phyloP scores from a whole-genome alignment of 2,329 filamentous ascomycete species.

The Fusarium austroafricanum region DNA sequence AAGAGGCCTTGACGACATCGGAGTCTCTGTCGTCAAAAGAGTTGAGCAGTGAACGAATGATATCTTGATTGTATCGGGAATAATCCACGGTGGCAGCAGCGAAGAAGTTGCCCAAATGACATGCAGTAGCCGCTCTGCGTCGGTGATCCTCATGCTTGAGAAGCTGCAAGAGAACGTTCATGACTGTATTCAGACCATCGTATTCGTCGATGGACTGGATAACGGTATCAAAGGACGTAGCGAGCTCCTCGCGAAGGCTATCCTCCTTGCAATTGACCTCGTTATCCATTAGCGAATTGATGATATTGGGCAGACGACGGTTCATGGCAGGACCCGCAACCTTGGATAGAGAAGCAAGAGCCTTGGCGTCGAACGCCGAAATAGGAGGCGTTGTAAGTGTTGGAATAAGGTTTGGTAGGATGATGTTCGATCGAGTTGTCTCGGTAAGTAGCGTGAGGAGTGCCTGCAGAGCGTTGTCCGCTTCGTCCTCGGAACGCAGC shows the following conservation, averaged over 20 bases:
- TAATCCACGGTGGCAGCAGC: constrained; percentile 84
- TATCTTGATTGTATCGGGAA: constrained; percentile 94
- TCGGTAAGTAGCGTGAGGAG: constrained; percentile 95
- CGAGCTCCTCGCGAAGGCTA: constrained; percentile 77
- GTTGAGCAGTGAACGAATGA: constrained; percentile 89
- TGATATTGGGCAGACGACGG: constrained; percentile 85
- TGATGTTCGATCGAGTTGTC: constrained; percentile 92
- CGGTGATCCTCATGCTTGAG: constrained; percentile 94
- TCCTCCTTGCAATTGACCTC: constrained; percentile 83
- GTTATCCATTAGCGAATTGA: constrained; percentile 95
- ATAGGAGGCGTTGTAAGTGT: constrained; percentile 92
- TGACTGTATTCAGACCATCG: constrained; percentile 93
- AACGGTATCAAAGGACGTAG: constrained; percentile 86
- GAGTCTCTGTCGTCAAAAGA: constrained; percentile 89
- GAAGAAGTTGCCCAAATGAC: constrained; percentile 90
- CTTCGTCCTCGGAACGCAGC: constrained; percentile 85
- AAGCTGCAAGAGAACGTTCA: constrained; percentile 90
- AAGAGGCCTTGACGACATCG: constrained; percentile 88
- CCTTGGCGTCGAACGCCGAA: constrained; percentile 92
- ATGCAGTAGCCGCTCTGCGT: constrained; percentile 80
- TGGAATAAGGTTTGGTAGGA: constrained; percentile 94
- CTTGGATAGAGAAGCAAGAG: constrained; percentile 89
- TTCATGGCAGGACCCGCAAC: constrained; percentile 94
- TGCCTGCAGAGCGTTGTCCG: constrained; percentile 91
- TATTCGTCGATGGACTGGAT: constrained; percentile 94